These are phyloP conservation scores for Amaranthus cruentus DNA, from an alignment of 148 eudicot genomes.

Conservation along the genomic window DNA sequence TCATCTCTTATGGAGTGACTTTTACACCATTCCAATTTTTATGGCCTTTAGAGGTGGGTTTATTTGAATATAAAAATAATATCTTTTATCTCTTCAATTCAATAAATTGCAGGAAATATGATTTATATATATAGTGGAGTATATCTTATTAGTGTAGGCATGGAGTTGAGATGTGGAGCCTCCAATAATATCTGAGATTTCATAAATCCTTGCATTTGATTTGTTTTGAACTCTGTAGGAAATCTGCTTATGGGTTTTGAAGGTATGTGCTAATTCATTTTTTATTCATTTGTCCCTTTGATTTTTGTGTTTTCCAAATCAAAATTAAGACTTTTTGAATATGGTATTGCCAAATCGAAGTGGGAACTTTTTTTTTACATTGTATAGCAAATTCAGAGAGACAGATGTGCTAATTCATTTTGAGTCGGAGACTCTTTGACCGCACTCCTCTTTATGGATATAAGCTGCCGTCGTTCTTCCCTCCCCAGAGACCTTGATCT, in stretches of 20 bases:
- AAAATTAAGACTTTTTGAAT: too few species aligned
- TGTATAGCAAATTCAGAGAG: too few species aligned
- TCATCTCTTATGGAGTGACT: background rate
- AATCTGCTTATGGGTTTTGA: conserved; percentile 25
- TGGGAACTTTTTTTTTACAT: too few species aligned
- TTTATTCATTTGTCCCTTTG: background rate
- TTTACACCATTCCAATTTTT: conserved; percentile 11
- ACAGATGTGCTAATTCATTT: too few species aligned
- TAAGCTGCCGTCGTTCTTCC: too few species aligned
- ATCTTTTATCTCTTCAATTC: background rate
- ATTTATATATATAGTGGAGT: background rate
- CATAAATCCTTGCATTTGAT: conserved; percentile 11
- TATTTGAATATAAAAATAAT: background rate
- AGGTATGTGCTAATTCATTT: conserved; percentile 19
- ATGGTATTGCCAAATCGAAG: too few species aligned
- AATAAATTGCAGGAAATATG: background rate
- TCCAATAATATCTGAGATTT: background rate
- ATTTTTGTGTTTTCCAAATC: too few species aligned
- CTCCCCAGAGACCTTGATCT: too few species aligned
- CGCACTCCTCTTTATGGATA: too few species aligned
- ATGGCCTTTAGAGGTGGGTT: conserved; percentile 1
- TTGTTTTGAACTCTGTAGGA: conserved; percentile 10
- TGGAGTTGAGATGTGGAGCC: conserved; percentile 22
- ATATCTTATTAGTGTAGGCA: background rate
- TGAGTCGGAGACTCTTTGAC: too few species aligned